Evolutionary conservation across 2,329 filamentous ascomycete species (phyloP).

Genomic region (Lasiodiplodia sp.): DNA sequence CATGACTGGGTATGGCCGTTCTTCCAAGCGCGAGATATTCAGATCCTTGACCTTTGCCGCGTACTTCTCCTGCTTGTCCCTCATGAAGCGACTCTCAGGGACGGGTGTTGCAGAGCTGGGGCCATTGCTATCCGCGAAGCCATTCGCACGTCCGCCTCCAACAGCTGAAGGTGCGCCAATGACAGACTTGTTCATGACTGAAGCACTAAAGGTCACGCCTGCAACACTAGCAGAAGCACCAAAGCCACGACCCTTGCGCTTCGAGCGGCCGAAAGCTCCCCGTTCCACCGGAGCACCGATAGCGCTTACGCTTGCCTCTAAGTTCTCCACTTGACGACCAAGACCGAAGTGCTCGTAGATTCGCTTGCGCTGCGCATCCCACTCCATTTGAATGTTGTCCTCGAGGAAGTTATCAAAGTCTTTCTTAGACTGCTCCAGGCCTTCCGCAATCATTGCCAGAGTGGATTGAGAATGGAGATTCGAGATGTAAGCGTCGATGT

Average conservation of each 20-base stretch:
- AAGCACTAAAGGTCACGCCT: slow-evolving; percentile 65
- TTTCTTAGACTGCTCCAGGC: slow-evolving; percentile 84
- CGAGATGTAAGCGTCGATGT: slow-evolving; percentile 76
- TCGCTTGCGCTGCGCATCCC: slow-evolving; percentile 89
- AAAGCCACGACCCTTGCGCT: slow-evolving; percentile 50
- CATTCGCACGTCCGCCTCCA: slow-evolving; percentile 62
- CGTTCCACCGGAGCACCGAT: slow-evolving; percentile 44
- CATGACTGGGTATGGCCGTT: slow-evolving; percentile 74
- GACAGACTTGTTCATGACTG: slow-evolving; percentile 80
- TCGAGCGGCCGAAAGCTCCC: slow-evolving; percentile 62
- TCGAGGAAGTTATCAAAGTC: slow-evolving; percentile 96
- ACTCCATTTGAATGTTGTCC: slow-evolving; percentile 93
- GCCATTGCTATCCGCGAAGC: slow-evolving; percentile 72
- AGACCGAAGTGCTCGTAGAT: slow-evolving; percentile 98
- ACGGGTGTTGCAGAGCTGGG: slow-evolving; percentile 55
- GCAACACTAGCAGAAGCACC: slow-evolving; percentile 40
- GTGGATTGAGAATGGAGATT: slow-evolving; percentile 91
- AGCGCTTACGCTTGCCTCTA: slow-evolving; percentile 46
- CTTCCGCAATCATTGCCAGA: slow-evolving; percentile 87
- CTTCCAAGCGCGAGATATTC: slow-evolving; percentile 74
- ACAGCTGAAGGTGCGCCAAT: slow-evolving; percentile 78
- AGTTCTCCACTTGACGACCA: slow-evolving; percentile 51
- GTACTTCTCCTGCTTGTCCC: slow-evolving; percentile 85
- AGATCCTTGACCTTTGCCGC: slow-evolving; percentile 80
- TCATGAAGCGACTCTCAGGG: slow-evolving; percentile 76